Percentiles rank a stretch among this genome's conserved stretches.
Evolutionary conservation across 768 basidiomycete genomes (phyloP).

Genomic region (Trametopsis cervina): DNA sequence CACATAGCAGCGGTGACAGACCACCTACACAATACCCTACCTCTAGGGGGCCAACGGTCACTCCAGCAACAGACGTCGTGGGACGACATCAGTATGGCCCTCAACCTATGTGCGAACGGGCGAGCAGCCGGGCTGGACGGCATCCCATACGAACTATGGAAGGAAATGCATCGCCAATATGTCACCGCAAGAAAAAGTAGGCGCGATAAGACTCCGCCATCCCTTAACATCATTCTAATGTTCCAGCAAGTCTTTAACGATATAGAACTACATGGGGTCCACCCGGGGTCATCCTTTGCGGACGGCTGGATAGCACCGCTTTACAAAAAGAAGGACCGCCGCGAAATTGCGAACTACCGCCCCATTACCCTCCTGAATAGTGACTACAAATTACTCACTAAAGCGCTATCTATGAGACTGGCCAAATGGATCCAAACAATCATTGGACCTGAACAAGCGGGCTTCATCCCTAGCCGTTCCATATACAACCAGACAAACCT

Average conservation of each 20-base stretch:
- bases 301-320: slow-evolving; percentile 14
- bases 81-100: too few relatives aligned
- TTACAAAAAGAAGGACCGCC: slow-evolving; percentile 13
- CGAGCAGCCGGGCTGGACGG: slow-evolving; percentile 4
- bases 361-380: slow-evolving; percentile 19
- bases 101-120: background rate
- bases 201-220: background rate
- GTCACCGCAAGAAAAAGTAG: background rate
- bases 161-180: background rate
- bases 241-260: slow-evolving; percentile 2
- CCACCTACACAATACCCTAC: too few relatives aligned
- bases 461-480: slow-evolving; percentile 10
- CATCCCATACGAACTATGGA: slow-evolving; percentile 5
- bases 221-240: background rate
- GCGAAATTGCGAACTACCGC: slow-evolving; percentile 13
- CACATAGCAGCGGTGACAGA: too few relatives aligned
- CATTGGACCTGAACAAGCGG: slow-evolving; percentile 13
- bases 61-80: too few relatives aligned
- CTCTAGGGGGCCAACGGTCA: too few relatives aligned
- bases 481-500: slow-evolving; percentile 14
- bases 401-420: slow-evolving; percentile 6
- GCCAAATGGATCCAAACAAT: background rate
- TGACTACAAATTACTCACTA: slow-evolving; percentile 17
- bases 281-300: background rate
- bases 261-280: background rate